Evolutionary conservation across 2,329 filamentous ascomycete species (phyloP).

Genomic region (Microdochium nivale): DNA sequence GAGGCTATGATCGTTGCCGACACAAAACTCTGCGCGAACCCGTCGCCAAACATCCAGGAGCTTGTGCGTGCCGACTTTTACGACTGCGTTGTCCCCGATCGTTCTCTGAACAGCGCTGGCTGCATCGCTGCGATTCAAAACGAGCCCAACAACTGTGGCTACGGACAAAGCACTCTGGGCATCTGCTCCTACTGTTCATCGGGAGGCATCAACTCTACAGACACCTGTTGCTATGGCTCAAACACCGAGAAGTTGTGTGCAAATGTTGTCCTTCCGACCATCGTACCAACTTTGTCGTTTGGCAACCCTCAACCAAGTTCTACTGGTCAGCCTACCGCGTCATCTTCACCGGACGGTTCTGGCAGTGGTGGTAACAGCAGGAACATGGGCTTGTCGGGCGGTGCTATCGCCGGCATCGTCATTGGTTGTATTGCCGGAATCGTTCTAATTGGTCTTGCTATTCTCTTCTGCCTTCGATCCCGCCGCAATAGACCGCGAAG

Average conservation of each 20-base stretch:
- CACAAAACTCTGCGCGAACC: conserved; percentile 59
- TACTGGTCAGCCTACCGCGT: neutral
- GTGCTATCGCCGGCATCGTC: conserved; percentile 84
- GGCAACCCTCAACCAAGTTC: conserved; percentile 25
- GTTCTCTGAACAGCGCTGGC: conserved; percentile 60
- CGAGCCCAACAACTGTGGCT: conserved; percentile 83
- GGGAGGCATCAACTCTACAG: conserved; percentile 83
- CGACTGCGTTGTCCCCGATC: conserved; percentile 75
- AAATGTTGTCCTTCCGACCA: conserved; percentile 68
- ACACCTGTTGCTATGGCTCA: conserved; percentile 86
- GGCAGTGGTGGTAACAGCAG: conserved; percentile 12
- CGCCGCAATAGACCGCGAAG: conserved; percentile 44
- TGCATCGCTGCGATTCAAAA: conserved; percentile 75
- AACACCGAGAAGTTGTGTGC: conserved; percentile 66
- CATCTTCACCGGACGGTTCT: conserved; percentile 13
- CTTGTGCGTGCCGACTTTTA: conserved; percentile 90
- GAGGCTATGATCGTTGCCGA: conserved; percentile 80
- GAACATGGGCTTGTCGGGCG: conserved; percentile 55
- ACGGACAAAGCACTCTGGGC: conserved; percentile 59
- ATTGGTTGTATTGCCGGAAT: conserved; percentile 69
- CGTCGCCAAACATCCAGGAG: conserved; percentile 55
- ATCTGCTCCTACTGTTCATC: conserved; percentile 81
- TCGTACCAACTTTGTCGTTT: conserved; percentile 60
- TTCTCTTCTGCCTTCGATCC: conserved; percentile 57
- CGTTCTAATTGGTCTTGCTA: conserved; percentile 52